Base-by-base conservation (phyloP, 345 rosid species). In the Fremontodendron californicum region DNA sequence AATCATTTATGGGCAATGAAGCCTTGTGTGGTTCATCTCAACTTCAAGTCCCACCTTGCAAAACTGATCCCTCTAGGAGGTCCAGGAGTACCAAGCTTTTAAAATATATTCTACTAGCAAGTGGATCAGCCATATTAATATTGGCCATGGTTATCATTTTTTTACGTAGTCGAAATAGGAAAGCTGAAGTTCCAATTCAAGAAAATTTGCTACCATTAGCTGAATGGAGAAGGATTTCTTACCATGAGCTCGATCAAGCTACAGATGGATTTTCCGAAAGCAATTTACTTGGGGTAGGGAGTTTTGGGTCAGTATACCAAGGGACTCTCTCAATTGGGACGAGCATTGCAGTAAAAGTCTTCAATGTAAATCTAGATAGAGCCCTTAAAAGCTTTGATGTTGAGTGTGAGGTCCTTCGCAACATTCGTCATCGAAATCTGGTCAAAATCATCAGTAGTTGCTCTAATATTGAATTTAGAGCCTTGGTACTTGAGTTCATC, bases 401-500 rank as follows among this genome's bases (percentile, higher is more conserved):
- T 37, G 76, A 80, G 27, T 80, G 79, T 62, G 79, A 80, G 21
- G 27, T 80, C 1, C 7, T 79, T 5, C 23, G 70, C 27, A 79
- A 48, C 6, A 74, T 48, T 29, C 81, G 81, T 3, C 81, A 79
- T 2, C 78, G 82, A 5, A 79, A 79, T 33, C 57, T 79, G 0
- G 40, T 79, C 33, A 79, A 46, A 75, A 58, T 58, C 45, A 37
- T 79, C 1, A 69, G 75, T 9, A 58, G 71, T 1, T 79, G 78
- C 48, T 75, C 58, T 0, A 79, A 68, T 35, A 0, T 12, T 2
- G 55, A 69, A 35, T 79, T 75, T 3, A 75, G 75, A 19, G 82
- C 82, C 7, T 45, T 79, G 49, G 25, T 79, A 2, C 55, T 79
- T 67, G 78, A 79, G 29, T 75, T 74, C 69, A 75, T 79, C 75